Percentiles rank a stretch among this genome's conserved stretches.
Conservation (phyloP, 1,284 basidiomycete genomes). For the Boletus semigastroideus region DNA sequence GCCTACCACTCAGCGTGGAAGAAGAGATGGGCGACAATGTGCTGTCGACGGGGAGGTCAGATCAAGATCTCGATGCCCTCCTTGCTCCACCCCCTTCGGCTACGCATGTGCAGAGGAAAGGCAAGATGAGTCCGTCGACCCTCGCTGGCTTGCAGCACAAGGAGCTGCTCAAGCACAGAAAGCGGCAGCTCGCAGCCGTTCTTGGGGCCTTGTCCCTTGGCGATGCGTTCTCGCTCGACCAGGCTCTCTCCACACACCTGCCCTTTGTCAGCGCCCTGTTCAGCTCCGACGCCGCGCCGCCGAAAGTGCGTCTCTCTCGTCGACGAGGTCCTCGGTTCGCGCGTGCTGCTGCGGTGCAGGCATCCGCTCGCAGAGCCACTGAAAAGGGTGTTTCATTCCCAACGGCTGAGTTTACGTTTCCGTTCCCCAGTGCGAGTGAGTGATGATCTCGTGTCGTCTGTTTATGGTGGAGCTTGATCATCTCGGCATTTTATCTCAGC, state of each 20-base stretch:
- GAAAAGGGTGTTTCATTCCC: conserved; percentile 43
- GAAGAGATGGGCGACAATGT: conserved; percentile 23
- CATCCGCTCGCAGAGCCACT: conserved; percentile 24
- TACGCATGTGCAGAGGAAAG: conserved; percentile 37
- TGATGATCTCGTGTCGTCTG: conserved; percentile 34
- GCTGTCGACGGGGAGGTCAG: conserved; percentile 16
- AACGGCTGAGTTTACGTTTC: conserved; percentile 54
- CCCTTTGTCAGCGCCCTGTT: conserved; percentile 41
- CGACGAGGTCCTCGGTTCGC: conserved; percentile 44
- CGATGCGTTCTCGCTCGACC: conserved; percentile 70
- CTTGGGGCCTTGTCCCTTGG: conserved; percentile 62
- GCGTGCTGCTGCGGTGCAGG: conserved; percentile 37
- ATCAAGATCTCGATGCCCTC: conserved; percentile 25
- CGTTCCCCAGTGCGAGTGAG: conserved; percentile 67
- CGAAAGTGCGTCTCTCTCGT: conserved; percentile 33
- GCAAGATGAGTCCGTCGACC: conserved; percentile 57
- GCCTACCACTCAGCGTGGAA: conserved; percentile 26
- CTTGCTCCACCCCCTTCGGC: conserved; percentile 18
- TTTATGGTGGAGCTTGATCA: conserved; percentile 25
- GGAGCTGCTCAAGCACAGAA: conserved; percentile 64
- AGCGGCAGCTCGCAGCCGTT: conserved; percentile 65
- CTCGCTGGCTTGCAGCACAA: conserved; percentile 71
- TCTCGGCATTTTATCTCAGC: conserved; percentile 43
- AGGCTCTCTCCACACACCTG: conserved; percentile 65
- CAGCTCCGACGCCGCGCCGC: conserved; percentile 31